Conservation (phyloP, 345 rosid species). For the Bruguiera gymnorhiza region DNA sequence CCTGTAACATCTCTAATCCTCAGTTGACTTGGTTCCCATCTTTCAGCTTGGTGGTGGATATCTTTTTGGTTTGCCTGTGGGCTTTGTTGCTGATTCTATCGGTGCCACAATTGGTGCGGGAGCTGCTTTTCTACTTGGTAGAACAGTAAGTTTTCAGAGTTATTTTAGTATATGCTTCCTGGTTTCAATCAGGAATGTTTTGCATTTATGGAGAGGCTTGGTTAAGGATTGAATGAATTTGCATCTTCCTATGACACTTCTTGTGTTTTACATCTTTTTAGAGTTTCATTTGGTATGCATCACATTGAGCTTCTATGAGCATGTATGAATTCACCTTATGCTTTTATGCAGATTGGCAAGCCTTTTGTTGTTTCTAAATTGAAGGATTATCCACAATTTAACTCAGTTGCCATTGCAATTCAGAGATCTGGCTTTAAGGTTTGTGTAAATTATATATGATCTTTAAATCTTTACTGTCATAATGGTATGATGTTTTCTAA, state of each 20-base stretch:
- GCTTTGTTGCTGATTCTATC: constrained; percentile 90
- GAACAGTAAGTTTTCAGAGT: constrained; percentile 48
- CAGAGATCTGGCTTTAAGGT: constrained; percentile 95
- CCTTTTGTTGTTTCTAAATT: constrained; percentile 79
- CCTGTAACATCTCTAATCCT: not conserved
- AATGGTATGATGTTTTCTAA: not conserved
- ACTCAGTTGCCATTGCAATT: constrained; percentile 80
- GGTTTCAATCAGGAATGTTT: not conserved
- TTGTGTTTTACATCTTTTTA: not conserved
- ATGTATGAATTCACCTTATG: constrained; percentile 11
- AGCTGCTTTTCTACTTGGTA: constrained; percentile 91
- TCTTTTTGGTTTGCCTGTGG: constrained; percentile 90
- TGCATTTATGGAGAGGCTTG: not conserved
- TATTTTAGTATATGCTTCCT: not conserved
- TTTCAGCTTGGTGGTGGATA: constrained; percentile 98
- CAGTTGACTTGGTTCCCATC: constrained; percentile 21
- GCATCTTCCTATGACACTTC: not conserved
- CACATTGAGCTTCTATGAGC: not conserved
- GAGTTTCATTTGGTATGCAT: not conserved
- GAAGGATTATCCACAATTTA: constrained; percentile 94
- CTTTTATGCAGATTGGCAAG: constrained; percentile 60
- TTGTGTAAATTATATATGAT: constrained; percentile 18
- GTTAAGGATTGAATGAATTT: too few species aligned
- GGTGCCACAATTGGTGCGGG: constrained; percentile 93
- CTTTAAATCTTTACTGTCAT: too few species aligned